These are phyloP conservation scores for Triticum urartu DNA, from an alignment of 176 grass and related monocot genomes.

Conservation along the genomic window DNA sequence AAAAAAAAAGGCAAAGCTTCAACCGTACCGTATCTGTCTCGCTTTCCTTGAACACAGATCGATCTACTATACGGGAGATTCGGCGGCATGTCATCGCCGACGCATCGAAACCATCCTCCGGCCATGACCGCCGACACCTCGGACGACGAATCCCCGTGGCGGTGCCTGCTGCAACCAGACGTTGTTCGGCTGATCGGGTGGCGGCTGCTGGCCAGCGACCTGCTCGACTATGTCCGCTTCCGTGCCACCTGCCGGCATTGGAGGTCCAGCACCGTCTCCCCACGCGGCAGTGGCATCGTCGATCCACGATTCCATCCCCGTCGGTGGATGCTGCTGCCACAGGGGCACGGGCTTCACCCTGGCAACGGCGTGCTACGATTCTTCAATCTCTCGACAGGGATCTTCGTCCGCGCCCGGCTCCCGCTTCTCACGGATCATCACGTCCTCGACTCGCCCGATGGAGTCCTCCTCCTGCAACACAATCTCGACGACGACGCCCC, in stretches of 20 bases:
- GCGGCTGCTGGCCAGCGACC: background rate
- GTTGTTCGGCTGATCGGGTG: background rate
- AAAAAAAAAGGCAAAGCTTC: background rate
- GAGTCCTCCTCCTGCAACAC: background rate
- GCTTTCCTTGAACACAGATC: background rate
- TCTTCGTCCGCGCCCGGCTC: background rate
- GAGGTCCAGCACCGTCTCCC: background rate
- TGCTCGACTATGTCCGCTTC: slow-evolving; percentile 5
- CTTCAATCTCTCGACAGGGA: background rate
- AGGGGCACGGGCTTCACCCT: background rate
- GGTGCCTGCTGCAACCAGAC: background rate
- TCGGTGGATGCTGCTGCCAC: background rate
- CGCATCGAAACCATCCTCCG: background rate
- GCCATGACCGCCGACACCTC: background rate
- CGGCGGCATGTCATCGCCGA: background rate
- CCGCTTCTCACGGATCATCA: background rate
- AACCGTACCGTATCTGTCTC: background rate
- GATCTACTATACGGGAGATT: background rate
- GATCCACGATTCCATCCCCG: background rate
- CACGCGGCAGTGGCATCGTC: background rate
- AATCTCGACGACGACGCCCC: background rate
- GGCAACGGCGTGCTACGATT: background rate
- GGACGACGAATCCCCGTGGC: background rate
- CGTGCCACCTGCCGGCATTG: background rate
- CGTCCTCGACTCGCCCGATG: background rate